Percentiles rank a stretch among this genome's conserved stretches.
Evolutionary conservation across 2,329 filamentous ascomycete species (phyloP).

Genomic region (Sclerotinia nivalis): DNA sequence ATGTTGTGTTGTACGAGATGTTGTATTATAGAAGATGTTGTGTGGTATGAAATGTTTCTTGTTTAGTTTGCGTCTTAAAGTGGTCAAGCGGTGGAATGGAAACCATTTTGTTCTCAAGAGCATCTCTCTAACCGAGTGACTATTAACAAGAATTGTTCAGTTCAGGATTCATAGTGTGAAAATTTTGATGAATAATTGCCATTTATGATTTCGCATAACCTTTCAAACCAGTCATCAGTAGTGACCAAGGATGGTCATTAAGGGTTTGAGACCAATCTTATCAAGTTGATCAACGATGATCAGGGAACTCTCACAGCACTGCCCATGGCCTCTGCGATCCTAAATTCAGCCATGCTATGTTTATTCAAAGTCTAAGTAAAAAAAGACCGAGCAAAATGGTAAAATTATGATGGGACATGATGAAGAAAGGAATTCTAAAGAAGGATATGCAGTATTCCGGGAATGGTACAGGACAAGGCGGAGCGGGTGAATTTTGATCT

Average conservation of each 20-base stretch:
- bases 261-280: background rate
- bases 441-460: background rate
- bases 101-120: background rate
- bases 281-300: background rate
- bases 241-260: background rate
- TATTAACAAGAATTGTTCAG: background rate
- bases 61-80: background rate
- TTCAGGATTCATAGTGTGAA: background rate
- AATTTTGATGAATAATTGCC: background rate
- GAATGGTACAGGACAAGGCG: too few species aligned
- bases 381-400: too few species aligned
- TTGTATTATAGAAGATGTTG: too few species aligned
- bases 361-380: background rate
- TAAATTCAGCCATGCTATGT: background rate
- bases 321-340: background rate
- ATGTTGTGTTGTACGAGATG: background rate
- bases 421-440: fast-evolving
- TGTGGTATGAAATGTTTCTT: background rate
- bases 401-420: background rate
- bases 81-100: background rate
- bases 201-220: background rate
- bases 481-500: background rate
- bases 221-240: background rate
- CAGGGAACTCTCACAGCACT: too few species aligned
- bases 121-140: background rate